Conservation (phyloP, 2,329 filamentous ascomycete species). For the Tolypocladium ovalisporum region DNA sequence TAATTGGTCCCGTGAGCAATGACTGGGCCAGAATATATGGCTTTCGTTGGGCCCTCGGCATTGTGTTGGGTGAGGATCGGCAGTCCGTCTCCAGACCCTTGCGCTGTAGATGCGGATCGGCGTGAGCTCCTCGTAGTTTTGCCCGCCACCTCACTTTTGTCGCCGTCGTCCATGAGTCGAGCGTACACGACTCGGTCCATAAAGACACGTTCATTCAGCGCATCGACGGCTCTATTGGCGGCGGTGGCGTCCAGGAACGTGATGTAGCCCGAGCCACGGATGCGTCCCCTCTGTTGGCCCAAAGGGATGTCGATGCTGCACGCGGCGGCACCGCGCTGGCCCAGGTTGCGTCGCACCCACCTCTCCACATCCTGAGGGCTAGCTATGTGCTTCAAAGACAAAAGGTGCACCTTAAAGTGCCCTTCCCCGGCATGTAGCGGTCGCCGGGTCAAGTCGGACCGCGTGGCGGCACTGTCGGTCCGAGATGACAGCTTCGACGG, state of each 20-base stretch:
- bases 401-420: constrained; percentile 13
- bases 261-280: constrained; percentile 16
- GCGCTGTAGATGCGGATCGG: background rate
- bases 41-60: background rate
- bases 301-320: constrained; percentile 14
- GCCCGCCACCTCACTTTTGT: constrained; percentile 1
- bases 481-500: background rate
- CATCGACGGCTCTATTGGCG: constrained; percentile 12
- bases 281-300: constrained; percentile 9
- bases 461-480: background rate
- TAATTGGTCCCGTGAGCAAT: constrained; percentile 2
- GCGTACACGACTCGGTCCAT: constrained; percentile 13
- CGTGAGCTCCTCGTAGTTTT: background rate
- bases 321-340: constrained; percentile 9
- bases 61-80: background rate
- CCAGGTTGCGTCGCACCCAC: constrained; percentile 17
- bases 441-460: background rate
- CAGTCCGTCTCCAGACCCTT: background rate
- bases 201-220: constrained; percentile 15
- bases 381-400: constrained; percentile 13
- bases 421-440: constrained; percentile 1
- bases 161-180: constrained; percentile 9
- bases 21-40: background rate
- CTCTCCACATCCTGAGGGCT: constrained; percentile 11
- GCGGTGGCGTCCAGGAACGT: constrained; percentile 10